phyloP scores from a whole-genome alignment of 306 rosid species.

The Pueraria montana region DNA sequence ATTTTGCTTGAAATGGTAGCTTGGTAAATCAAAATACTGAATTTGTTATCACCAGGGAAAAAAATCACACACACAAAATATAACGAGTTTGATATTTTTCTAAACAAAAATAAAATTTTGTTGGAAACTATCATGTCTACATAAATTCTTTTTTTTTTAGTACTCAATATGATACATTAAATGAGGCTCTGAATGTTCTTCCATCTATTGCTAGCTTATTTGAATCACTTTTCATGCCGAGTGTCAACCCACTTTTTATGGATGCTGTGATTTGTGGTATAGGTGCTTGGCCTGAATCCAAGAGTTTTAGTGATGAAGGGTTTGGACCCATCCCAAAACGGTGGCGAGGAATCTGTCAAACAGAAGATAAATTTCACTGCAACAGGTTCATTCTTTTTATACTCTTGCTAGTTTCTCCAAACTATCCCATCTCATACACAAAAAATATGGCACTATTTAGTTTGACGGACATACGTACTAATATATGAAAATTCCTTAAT shows the following conservation, averaged over 20 bases:
- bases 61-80: too few species aligned
- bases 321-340: slow-evolving; percentile 63
- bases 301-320: slow-evolving; percentile 72
- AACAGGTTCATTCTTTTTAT: slow-evolving; percentile 59
- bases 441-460: background rate
- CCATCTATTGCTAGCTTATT: background rate
- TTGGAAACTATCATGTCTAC: too few species aligned
- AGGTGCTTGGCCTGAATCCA: slow-evolving; percentile 91
- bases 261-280: background rate
- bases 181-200: background rate
- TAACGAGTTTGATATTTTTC: too few species aligned
- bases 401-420: background rate
- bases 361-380: slow-evolving; percentile 54
- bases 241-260: too few species aligned
- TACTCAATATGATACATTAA: too few species aligned
- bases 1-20: too few species aligned
- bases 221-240: background rate
- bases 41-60: too few species aligned
- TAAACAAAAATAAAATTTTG: too few species aligned
- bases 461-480: too few species aligned
- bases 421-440: background rate
- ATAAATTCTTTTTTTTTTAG: too few species aligned
- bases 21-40: too few species aligned
- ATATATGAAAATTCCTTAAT: too few species aligned
- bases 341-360: slow-evolving; percentile 69